Evolutionary conservation across 2,329 filamentous ascomycete genomes (phyloP).

Genomic region (Fusarium haematococcum): DNA sequence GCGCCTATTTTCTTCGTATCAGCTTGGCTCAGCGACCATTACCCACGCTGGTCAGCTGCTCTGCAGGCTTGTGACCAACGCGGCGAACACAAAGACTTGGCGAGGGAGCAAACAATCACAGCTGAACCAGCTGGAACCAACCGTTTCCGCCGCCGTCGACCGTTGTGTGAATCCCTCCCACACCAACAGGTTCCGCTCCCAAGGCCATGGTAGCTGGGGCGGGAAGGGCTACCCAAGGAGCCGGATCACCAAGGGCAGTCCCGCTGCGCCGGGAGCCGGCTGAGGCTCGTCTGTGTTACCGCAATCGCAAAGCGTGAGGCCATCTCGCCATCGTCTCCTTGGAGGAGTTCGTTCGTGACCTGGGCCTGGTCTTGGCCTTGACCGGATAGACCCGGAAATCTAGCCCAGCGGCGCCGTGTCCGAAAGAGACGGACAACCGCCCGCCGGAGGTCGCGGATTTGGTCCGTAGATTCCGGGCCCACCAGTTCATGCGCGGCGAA

Average conservation of each 20-base stretch:
- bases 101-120: constrained; percentile 14
- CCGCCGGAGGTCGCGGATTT: not conserved
- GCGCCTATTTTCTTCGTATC: not conserved
- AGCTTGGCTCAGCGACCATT: not conserved
- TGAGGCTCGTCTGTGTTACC: not conserved
- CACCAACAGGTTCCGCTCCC: constrained; percentile 19
- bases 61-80: not conserved
- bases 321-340: not conserved
- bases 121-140: constrained; percentile 2
- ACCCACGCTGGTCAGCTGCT: not conserved
- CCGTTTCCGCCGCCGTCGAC: constrained; percentile 6
- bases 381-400: not conserved
- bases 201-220: constrained; percentile 22
- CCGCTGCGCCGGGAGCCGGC: constrained; percentile 2
- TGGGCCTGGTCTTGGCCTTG: not conserved
- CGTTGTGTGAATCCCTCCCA: not conserved
- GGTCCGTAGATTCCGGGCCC: constrained; percentile 15
- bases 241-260: constrained; percentile 2
- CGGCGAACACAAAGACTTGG: constrained; percentile 30
- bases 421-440: not conserved
- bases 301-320: not conserved
- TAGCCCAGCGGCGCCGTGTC: not conserved
- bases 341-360: not conserved
- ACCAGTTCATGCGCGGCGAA: constrained; percentile 9
- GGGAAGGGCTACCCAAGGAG: constrained; percentile 10